Conservation (phyloP, 75 land plant genomes). For the Azolla pinnata region DNA sequence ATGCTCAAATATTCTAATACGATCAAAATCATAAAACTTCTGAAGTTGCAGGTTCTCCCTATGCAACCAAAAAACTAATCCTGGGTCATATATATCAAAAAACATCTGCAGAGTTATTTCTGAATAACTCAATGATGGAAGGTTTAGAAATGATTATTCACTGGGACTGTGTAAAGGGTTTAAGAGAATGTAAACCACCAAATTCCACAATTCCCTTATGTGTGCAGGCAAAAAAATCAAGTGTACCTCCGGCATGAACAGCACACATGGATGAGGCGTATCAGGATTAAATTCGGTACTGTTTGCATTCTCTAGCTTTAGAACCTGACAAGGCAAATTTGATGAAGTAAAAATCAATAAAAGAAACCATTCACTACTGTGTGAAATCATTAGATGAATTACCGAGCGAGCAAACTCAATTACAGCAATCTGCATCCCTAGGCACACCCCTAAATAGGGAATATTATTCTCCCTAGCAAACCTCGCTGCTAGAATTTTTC, state of each 20-base stretch:
- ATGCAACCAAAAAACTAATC: too few species aligned
- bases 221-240: conserved; percentile 3
- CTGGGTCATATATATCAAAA: too few species aligned
- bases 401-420: conserved; percentile 82
- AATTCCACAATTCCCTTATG: too few species aligned
- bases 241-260: conserved; percentile 93
- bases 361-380: not conserved
- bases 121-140: too few species aligned
- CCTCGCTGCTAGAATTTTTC: conserved; percentile 89
- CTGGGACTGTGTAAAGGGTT: too few species aligned
- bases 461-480: conserved; percentile 82
- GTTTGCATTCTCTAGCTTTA: conserved; percentile 67
- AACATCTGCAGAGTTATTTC: too few species aligned
- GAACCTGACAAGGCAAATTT: conserved; percentile 34
- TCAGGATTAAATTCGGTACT: conserved; percentile 69
- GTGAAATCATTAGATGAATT: conserved; percentile 3
- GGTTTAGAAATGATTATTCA: too few species aligned
- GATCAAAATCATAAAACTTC: too few species aligned
- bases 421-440: conserved; percentile 95
- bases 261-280: conserved; percentile 68
- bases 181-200: too few species aligned
- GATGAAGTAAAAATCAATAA: not conserved
- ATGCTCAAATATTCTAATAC: not conserved
- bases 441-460: conserved; percentile 91
- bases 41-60: too few species aligned